Percentiles rank a stretch among this genome's conserved stretches.
Evolutionary conservation across 257 asterid species (phyloP).

Genomic region (Gentiana straminea): DNA sequence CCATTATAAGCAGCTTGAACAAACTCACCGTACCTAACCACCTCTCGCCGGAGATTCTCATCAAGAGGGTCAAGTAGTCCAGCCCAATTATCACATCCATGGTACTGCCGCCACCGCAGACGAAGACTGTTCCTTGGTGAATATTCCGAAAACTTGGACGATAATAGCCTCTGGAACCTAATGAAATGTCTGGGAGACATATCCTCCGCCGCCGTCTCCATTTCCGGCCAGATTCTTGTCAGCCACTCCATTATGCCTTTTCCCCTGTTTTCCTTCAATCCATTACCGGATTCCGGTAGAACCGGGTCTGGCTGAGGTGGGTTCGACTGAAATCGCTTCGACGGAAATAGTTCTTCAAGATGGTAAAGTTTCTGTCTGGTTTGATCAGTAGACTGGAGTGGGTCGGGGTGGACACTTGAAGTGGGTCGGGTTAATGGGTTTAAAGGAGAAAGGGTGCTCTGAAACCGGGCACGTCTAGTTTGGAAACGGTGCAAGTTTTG

Average conservation of each 20-base stretch:
- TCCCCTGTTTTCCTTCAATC: constrained; percentile 18
- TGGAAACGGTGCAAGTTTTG: constrained; percentile 26
- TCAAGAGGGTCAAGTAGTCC: constrained; percentile 89
- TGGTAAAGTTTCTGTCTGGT: constrained; percentile 45
- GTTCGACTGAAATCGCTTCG: constrained; percentile 17
- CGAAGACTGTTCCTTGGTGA: constrained; percentile 64
- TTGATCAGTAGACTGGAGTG: constrained; percentile 19
- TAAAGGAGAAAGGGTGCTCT: constrained; percentile 39
- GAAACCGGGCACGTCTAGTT: constrained; percentile 27
- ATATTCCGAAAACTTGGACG: constrained; percentile 48
- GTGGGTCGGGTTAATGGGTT: constrained; percentile 24
- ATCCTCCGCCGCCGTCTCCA: constrained; percentile 67
- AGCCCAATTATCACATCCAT: constrained; percentile 68
- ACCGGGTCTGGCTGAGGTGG: constrained; percentile 23
- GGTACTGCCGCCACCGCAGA: constrained; percentile 77
- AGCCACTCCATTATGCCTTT: constrained; percentile 38
- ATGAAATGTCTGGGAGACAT: constrained; percentile 76
- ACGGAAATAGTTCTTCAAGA: constrained; percentile 44
- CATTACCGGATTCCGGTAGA: constrained; percentile 2
- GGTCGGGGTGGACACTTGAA: constrained; percentile 7
- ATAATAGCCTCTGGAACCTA: constrained; percentile 46
- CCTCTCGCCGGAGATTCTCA: constrained; percentile 89
- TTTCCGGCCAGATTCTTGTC: constrained; percentile 60
- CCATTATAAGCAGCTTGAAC: constrained; percentile 87
- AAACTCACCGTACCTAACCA: constrained; percentile 78